A percentile compares a stretch with the other conserved stretches of the same genome.
Evolutionary conservation across 192 early-diverging fungal genomes (phyloP).

Genomic region (Umbelopsis isabellina): DNA sequence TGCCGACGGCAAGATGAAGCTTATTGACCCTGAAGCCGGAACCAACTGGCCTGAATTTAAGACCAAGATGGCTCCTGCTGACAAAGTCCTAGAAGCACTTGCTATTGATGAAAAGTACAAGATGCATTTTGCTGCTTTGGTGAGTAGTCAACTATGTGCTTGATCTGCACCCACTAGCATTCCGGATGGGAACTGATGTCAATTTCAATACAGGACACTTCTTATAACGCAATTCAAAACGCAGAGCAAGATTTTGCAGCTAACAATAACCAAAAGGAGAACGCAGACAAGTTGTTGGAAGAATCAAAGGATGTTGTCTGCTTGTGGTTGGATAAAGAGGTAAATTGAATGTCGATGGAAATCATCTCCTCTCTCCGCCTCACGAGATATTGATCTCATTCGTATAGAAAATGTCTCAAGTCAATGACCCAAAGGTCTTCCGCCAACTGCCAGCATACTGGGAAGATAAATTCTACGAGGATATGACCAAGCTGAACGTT

Average conservation of each 20-base stretch:
- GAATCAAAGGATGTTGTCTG: conserved; percentile 56
- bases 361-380: conserved; percentile 19
- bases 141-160: conserved; percentile 45
- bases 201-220: conserved; percentile 34
- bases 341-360: conserved; percentile 31
- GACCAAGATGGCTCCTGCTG: conserved; percentile 51
- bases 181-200: no score
- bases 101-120: conserved; percentile 65
- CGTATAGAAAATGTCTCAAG: conserved; percentile 54
- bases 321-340: conserved; percentile 54
- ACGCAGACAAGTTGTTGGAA: conserved; percentile 52
- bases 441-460: conserved; percentile 90
- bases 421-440: conserved; percentile 92
- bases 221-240: conserved; percentile 43
- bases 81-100: conserved; percentile 38
- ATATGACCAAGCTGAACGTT: conserved; percentile 89
- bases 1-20: conserved; percentile 59
- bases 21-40: conserved; percentile 54
- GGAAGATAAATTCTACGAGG: conserved; percentile 91
- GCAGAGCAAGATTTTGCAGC: conserved; percentile 51
- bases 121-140: conserved; percentile 75
- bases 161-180: no score
- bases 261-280: conserved; percentile 39
- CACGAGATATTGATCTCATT: not conserved
- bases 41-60: conserved; percentile 63